Evolutionary conservation across 495 filamentous ascomycete genomes (phyloP), one percentile per base, ranked within the genome.

Genomic region (Xylaria venustula): DNA sequence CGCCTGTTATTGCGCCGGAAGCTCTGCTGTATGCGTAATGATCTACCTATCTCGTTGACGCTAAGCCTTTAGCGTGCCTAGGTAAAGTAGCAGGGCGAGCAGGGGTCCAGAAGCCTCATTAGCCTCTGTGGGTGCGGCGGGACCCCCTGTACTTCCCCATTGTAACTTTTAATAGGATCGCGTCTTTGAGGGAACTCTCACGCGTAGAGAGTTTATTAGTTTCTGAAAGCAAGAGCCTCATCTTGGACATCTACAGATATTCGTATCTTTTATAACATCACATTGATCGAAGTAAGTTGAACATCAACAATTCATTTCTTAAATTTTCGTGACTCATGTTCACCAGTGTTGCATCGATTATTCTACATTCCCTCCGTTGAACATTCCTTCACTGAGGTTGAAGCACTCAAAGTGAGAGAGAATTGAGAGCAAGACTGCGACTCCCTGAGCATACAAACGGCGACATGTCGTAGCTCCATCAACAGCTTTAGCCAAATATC

Each of bases 161-260:
- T n/a, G n/a, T n/a, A 15, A 40, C 37, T 47, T 68, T 69, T 67
- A 69, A 71, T 67, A 26, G 70, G 61, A 60, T 72, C 67, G 70
- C 67, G 70, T 70, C 65, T 67, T n/a, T 40, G 36, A 36, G 48
- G 22, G 48, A 54, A 32, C 47, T 54, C 36, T 47, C 11, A 66
- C 64, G 64, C 63, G 64, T 45, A 54, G 51, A 23, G 4, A 37
- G 30, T 11, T 34, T 5, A 19, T 36, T 25, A 32, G 37, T 40
- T 19, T 20, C 23, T 22, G 5, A 26, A 11, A 41, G n/a, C 28
- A 53, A 40, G 37, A 45, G 26, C 53, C 37, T 45, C 53, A 55
- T 45, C 53, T n/a, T n/a, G n/a, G n/a, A n/a, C 14, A 14, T 17
- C 17, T 45, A 45, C 42, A 45, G 7, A 41, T n/a, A 3, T 15